These are phyloP conservation scores for Dactylellina drechsleri DNA, from an alignment of 2,329 filamentous ascomycete genomes.

Conservation along the genomic window DNA sequence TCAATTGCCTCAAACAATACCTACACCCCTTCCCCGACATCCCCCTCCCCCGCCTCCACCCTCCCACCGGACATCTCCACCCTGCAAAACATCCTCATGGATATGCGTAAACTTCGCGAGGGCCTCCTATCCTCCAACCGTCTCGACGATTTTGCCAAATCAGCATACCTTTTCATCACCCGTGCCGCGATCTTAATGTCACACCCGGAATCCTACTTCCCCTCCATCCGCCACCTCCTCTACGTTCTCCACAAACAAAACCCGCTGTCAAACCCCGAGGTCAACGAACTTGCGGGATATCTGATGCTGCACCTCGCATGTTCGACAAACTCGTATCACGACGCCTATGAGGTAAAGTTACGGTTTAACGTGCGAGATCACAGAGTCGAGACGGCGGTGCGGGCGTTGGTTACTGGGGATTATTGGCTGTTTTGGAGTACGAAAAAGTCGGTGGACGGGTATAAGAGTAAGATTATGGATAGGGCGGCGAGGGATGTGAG, in stretches of 20 bases:
- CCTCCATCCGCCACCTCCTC: slow-evolving; percentile 82
- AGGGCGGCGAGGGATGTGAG: slow-evolving; percentile 80
- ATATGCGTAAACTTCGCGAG: slow-evolving; percentile 91
- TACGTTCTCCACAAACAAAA: slow-evolving; percentile 74
- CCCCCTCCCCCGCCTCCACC: slow-evolving; percentile 17
- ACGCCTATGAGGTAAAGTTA: slow-evolving; percentile 75
- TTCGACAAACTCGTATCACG: slow-evolving; percentile 76
- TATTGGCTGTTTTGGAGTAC: slow-evolving; percentile 81
- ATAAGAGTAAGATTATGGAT: slow-evolving; percentile 81
- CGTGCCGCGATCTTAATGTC: slow-evolving; percentile 81
- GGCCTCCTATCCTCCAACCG: slow-evolving; percentile 82
- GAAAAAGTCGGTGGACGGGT: slow-evolving; percentile 78
- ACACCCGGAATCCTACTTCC: slow-evolving; percentile 88
- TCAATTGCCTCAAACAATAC: slow-evolving; percentile 52
- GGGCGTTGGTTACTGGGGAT: slow-evolving; percentile 80
- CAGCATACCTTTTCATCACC: slow-evolving; percentile 91
- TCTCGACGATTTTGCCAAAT: slow-evolving; percentile 81
- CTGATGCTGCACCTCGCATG: slow-evolving; percentile 89
- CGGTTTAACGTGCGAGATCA: slow-evolving; percentile 72
- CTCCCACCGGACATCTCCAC: slow-evolving; percentile 30
- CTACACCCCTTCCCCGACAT: slow-evolving; percentile 28
- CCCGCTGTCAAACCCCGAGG: slow-evolving; percentile 76
- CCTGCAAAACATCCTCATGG: slow-evolving; percentile 71
- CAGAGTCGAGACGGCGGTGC: slow-evolving; percentile 75
- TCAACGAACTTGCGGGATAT: slow-evolving; percentile 82